Evolutionary conservation across 2,329 filamentous ascomycete species (phyloP).

Genomic region (Alternaria sp.): DNA sequence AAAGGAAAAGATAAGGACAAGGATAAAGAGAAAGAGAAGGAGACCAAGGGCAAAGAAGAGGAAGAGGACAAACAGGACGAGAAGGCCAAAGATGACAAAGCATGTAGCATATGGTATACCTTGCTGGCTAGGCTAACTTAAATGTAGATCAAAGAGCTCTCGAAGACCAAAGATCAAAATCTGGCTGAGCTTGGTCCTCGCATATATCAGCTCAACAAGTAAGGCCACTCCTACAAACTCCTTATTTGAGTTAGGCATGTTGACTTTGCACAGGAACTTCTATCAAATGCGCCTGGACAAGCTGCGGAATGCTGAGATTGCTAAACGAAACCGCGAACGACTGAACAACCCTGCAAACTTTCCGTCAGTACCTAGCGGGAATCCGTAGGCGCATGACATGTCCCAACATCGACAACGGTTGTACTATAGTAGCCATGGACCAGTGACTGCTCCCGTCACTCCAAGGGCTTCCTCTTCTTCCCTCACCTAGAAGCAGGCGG

Average conservation of each 20-base stretch:
- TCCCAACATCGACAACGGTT: slow-evolving; percentile 2
- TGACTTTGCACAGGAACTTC: slow-evolving; percentile 68
- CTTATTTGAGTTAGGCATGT: background rate
- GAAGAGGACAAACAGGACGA: slow-evolving; percentile 71
- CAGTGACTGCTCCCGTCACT: background rate
- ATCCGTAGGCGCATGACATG: slow-evolving; percentile 32
- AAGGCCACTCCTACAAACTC: slow-evolving; percentile 20
- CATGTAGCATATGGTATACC: slow-evolving; percentile 28
- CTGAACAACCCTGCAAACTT: slow-evolving; percentile 81
- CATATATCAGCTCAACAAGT: slow-evolving; percentile 86
- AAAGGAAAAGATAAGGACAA: slow-evolving; percentile 61
- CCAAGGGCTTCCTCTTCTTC: slow-evolving; percentile 3
- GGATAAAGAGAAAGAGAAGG: slow-evolving; percentile 68
- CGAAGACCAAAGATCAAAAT: slow-evolving; percentile 56
- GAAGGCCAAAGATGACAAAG: slow-evolving; percentile 68
- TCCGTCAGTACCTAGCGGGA: slow-evolving; percentile 79
- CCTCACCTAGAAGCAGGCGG: slow-evolving; percentile 21
- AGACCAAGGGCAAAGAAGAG: slow-evolving; percentile 67
- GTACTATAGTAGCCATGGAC: background rate
- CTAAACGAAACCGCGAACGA: slow-evolving; percentile 82
- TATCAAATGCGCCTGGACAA: slow-evolving; percentile 85
- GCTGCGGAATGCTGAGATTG: slow-evolving; percentile 77
- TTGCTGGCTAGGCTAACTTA: slow-evolving; percentile 14
- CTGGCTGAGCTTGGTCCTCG: slow-evolving; percentile 73
- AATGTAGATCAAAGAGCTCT: slow-evolving; percentile 56